phyloP scores from a whole-genome alignment of 768 basidiomycete genomes.

The Galerina marginata region DNA sequence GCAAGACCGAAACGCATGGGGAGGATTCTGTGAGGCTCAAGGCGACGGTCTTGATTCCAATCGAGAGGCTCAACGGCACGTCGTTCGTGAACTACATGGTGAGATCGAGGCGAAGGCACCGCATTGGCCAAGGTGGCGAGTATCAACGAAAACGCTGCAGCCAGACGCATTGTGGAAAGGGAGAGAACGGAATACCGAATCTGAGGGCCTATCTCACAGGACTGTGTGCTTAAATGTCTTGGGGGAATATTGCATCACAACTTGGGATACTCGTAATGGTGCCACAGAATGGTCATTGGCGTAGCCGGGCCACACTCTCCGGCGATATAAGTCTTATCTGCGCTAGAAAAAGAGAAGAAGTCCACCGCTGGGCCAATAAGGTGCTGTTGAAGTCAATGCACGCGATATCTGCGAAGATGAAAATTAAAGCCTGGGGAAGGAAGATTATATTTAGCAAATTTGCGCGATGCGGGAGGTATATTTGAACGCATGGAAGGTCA shows the following conservation, averaged over 20 bases:
- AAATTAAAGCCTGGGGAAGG: neutral
- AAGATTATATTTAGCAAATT: neutral
- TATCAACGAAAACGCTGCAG: neutral
- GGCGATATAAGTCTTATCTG: too few relatives aligned
- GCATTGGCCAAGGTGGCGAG: neutral
- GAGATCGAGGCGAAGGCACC: slow-evolving; percentile 22
- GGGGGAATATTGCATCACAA: neutral
- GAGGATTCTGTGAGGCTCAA: slow-evolving; percentile 34
- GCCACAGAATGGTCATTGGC: neutral
- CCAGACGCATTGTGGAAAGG: neutral
- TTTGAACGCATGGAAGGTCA: neutral
- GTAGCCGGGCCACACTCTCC: neutral
- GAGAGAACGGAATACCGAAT: neutral
- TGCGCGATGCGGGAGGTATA: neutral
- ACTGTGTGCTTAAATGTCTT: slow-evolving; percentile 2
- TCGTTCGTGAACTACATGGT: slow-evolving; percentile 36
- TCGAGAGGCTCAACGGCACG: slow-evolving; percentile 32
- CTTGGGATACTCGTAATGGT: neutral
- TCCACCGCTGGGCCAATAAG: too few relatives aligned
- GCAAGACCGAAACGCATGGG: slow-evolving; percentile 55
- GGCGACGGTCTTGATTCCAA: slow-evolving; percentile 29
- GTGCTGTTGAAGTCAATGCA: neutral
- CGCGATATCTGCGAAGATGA: neutral
- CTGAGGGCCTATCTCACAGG: neutral
- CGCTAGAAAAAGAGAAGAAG: too few relatives aligned